Conservation (phyloP, 108 stramenopile species). For the Pseudonitzschia multistriata region DNA sequence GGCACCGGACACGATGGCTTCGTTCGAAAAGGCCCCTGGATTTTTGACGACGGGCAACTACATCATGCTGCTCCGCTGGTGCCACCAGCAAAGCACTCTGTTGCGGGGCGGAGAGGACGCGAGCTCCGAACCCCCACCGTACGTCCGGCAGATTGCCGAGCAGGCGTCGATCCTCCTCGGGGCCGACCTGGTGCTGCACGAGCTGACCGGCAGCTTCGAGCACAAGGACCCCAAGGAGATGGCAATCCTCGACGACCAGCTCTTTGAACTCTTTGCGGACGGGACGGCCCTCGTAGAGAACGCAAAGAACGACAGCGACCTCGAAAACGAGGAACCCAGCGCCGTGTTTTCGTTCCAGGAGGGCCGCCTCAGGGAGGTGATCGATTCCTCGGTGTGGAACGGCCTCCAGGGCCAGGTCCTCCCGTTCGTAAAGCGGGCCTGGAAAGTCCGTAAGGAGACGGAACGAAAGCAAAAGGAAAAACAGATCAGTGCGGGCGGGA, state of each 20-base stretch:
- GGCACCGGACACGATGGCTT: conserved; percentile 48
- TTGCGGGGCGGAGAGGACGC: conserved; percentile 1
- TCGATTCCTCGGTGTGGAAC: conserved; percentile 21
- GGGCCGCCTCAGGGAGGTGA: conserved; percentile 27
- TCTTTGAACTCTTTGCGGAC: conserved; percentile 65
- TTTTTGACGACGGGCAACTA: conserved; percentile 50
- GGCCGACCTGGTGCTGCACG: conserved; percentile 52
- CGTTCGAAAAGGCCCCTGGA: conserved; percentile 26
- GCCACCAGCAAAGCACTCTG: conserved; percentile 41
- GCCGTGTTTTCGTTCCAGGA: conserved; percentile 3
- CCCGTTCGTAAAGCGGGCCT: conserved; percentile 12
- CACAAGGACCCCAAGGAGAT: conserved; percentile 18
- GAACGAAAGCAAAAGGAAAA: conserved; percentile 19
- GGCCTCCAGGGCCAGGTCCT: conserved; percentile 23
- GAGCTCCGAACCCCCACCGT: neutral
- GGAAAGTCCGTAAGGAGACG: conserved; percentile 12
- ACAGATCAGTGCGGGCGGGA: neutral
- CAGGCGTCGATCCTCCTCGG: conserved; percentile 48
- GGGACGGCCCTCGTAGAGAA: neutral
- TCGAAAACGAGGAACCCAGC: neutral
- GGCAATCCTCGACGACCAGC: conserved; percentile 46
- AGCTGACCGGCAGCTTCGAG: conserved; percentile 27
- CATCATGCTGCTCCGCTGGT: conserved; percentile 63
- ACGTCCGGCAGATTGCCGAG: conserved; percentile 45
- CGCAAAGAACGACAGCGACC: neutral